Percentiles rank a stretch among this genome's conserved stretches.
Conservation (phyloP, 2,329 filamentous ascomycete genomes). For the Apiospora koreana region DNA sequence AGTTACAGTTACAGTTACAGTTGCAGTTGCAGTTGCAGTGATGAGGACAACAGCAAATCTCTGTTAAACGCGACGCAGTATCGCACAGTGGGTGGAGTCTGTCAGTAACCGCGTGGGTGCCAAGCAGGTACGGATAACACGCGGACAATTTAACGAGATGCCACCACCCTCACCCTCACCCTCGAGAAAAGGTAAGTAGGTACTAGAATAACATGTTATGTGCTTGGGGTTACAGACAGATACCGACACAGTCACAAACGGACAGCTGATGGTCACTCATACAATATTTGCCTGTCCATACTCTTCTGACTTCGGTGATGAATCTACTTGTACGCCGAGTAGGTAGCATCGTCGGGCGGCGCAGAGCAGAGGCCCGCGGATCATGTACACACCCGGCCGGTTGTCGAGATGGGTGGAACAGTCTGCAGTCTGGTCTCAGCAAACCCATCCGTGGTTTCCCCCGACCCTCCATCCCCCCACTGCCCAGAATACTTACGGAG, state of each 20-base stretch:
- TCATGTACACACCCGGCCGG: conserved; percentile 2
- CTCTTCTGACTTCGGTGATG: neutral
- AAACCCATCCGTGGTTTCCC: neutral
- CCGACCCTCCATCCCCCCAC: neutral
- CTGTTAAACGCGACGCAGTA: conserved; percentile 7
- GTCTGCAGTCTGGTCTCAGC: conserved; percentile 5
- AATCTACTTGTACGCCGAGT: neutral
- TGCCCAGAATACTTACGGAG: neutral
- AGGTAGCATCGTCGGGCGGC: neutral
- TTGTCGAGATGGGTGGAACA: neutral
- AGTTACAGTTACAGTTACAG: no score
- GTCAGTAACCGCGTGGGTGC: conserved; percentile 4
- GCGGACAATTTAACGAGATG: neutral
- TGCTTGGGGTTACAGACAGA: neutral
- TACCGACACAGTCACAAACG: neutral
- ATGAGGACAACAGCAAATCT: conserved; percentile 5
- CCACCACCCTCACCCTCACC: neutral
- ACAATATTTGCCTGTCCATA: no score
- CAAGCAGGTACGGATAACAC: conserved; percentile 4
- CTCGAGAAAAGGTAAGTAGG: neutral
- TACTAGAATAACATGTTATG: neutral
- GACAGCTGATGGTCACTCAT: neutral
- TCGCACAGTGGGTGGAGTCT: neutral
- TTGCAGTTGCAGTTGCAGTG: neutral
- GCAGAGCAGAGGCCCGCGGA: neutral